Conservation (phyloP, 805 yeast species). For the Starmerella etchellsii region DNA sequence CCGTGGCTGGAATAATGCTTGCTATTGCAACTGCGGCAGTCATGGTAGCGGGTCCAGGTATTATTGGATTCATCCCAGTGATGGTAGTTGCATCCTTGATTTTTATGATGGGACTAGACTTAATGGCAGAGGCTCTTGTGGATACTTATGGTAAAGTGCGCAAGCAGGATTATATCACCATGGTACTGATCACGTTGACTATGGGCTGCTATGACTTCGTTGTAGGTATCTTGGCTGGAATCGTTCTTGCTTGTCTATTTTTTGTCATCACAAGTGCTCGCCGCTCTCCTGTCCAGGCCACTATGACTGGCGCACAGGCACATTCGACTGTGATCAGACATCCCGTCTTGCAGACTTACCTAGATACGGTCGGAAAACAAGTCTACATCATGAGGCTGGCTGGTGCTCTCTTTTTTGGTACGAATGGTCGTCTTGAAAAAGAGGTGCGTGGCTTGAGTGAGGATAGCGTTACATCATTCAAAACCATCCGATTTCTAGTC, state of each 20-base stretch:
- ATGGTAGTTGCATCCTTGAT: slow-evolving; percentile 92
- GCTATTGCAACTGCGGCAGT: slow-evolving; percentile 70
- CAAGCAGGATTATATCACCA: slow-evolving; percentile 69
- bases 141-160: slow-evolving; percentile 73
- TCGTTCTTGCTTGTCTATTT: slow-evolving; percentile 82
- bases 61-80: slow-evolving; percentile 89
- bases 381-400: slow-evolving; percentile 75
- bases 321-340: slow-evolving; percentile 87
- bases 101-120: slow-evolving; percentile 79
- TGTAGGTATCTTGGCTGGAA: slow-evolving; percentile 80
- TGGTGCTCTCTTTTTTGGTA: slow-evolving; percentile 87
- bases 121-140: slow-evolving; percentile 69
- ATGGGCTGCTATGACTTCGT: slow-evolving; percentile 97
- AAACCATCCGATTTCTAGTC: slow-evolving; percentile 68
- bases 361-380: slow-evolving; percentile 78
- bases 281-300: slow-evolving; percentile 65
- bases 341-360: slow-evolving; percentile 73
- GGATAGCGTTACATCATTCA: slow-evolving; percentile 19
- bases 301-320: slow-evolving; percentile 77
- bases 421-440: slow-evolving; percentile 81
- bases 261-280: slow-evolving; percentile 88
- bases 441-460: slow-evolving; percentile 38
- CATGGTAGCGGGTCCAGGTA: slow-evolving; percentile 78
- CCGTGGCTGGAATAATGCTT: slow-evolving; percentile 79
- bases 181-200: slow-evolving; percentile 71